A percentile compares a stretch with the other conserved stretches of the same genome.
These are phyloP conservation scores for Lipomyces sp. DNA, from an alignment of 805 yeast genomes.

Conservation along the genomic window DNA sequence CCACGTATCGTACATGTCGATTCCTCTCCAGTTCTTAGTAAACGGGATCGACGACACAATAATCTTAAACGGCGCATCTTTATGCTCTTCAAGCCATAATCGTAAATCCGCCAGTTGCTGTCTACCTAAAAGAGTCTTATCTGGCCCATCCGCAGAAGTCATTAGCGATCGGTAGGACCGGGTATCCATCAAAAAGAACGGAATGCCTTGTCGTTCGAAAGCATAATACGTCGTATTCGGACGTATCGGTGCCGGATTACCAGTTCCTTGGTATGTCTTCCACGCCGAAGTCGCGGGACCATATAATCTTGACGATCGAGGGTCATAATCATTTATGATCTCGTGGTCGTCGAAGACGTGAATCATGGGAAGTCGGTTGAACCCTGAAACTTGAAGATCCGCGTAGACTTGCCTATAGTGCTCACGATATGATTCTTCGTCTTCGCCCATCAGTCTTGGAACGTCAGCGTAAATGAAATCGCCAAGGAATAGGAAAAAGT, in stretches of 20 bases:
- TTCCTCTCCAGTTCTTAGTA: conserved; percentile 39
- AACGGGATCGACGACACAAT: conserved; percentile 40
- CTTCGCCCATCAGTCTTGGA: conserved; percentile 34
- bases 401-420: conserved; percentile 39
- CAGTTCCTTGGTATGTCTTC: conserved; percentile 36
- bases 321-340: conserved; percentile 38
- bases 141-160: conserved; percentile 27
- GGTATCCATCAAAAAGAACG: conserved; percentile 38
- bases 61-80: conserved; percentile 37
- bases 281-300: conserved; percentile 34
- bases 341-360: conserved; percentile 41
- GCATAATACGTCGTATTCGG: conserved; percentile 30
- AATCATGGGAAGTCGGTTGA: conserved; percentile 32
- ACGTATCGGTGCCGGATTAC: conserved; percentile 36
- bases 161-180: conserved; percentile 36
- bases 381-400: conserved; percentile 15
- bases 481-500: conserved; percentile 39
- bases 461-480: conserved; percentile 41
- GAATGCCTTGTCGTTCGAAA: conserved; percentile 38
- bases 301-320: conserved; percentile 13
- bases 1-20: conserved; percentile 38
- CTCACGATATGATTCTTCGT: conserved; percentile 28
- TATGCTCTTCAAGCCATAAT: conserved; percentile 32
- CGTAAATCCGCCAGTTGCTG: conserved; percentile 33
- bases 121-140: conserved; percentile 39